Evolutionary conservation across 164 flowering plant species (phyloP).

Genomic region (Macadamia integrifolia): DNA sequence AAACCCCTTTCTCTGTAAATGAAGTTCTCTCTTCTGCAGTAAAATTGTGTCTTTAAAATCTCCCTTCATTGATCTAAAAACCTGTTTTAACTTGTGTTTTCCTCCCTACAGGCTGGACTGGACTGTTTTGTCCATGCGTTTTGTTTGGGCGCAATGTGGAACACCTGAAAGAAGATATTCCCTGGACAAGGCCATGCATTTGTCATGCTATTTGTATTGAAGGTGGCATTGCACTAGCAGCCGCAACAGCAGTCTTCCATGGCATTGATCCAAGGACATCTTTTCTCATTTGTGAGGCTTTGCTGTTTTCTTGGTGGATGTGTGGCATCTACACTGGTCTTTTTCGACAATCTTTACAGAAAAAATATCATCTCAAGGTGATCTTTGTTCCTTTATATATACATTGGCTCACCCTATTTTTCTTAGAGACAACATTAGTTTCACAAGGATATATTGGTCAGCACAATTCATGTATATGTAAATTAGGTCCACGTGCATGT

Average conservation of each 20-base stretch:
- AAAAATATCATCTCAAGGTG: constrained; percentile 95
- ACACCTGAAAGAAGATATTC: constrained; percentile 62
- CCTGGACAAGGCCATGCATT: constrained; percentile 75
- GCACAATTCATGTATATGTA: too few species aligned
- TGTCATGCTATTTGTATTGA: constrained; percentile 88
- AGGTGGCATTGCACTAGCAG: constrained; percentile 85
- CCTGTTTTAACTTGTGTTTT: not conserved
- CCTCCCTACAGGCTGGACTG: constrained; percentile 54
- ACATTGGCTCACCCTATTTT: not conserved
- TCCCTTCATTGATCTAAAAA: not conserved
- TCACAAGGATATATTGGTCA: too few species aligned
- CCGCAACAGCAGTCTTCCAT: constrained; percentile 58
- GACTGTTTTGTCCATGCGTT: constrained; percentile 89
- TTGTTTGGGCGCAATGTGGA: constrained; percentile 84
- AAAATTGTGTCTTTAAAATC: not conserved
- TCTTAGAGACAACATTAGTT: too few species aligned
- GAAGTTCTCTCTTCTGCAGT: not conserved
- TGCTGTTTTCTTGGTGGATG: constrained; percentile 91
- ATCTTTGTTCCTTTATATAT: constrained; percentile 2
- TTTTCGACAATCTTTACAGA: constrained; percentile 78
- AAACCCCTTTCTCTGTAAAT: not conserved
- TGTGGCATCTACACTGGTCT: constrained; percentile 96
- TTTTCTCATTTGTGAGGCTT: constrained; percentile 70
- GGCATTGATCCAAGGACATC: constrained; percentile 84
- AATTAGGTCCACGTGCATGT: too few species aligned